Evolutionary conservation across 2,329 filamentous ascomycete genomes (phyloP), one percentile per base, ranked within the genome.

Genomic region (Verruconis gallopava): DNA sequence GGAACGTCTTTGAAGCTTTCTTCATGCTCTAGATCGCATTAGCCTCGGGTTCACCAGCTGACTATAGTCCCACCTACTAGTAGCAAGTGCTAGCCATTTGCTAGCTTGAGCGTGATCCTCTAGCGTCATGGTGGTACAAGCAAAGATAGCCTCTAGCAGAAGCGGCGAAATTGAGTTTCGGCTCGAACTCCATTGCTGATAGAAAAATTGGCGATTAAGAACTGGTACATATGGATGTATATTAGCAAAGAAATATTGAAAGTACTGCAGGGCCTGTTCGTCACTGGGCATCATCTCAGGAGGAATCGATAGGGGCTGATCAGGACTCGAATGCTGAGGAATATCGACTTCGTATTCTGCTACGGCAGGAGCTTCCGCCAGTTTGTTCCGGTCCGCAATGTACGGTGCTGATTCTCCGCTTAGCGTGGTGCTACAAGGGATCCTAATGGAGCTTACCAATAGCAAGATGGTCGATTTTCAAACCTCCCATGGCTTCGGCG

Each of bases 161-260:
- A 96, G 67, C 1, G 89, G 88, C 0, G 91, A 95, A 21, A 96
- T 86, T 0, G 81, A 75, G n/a, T 81, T 74, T 45, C 84, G 75
- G 47, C 86, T 80, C 13, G 75, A 78, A 44, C 82, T 77, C 89
- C 89, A 96, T 62, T 95, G 86, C 34, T 85, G 79, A 54, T 91
- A 93, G 52, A 96, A 83, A 30, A 80, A 69, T 2, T 73, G 66
- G 53, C 85, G 83, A 62, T 91, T 88, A 41, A 96, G 66, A 3
- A 96, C 85, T 0, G 89, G 89, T 2, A 93, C 79, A 51, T 94
- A 96, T 0, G 88, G 88, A 54, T 96, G 91, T 21, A 95, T 82
- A 50, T 95, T 79, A 22, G 72, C 68, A 59, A 96, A 96, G 58
- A 85, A 96, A 34, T 93, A 81, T 30, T 91, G 78, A 56, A 96